Evolutionary conservation across 2,329 filamentous ascomycete genomes (phyloP), one percentile per base, ranked within the genome.

Genomic region (Zymoseptoria pseudotritici): DNA sequence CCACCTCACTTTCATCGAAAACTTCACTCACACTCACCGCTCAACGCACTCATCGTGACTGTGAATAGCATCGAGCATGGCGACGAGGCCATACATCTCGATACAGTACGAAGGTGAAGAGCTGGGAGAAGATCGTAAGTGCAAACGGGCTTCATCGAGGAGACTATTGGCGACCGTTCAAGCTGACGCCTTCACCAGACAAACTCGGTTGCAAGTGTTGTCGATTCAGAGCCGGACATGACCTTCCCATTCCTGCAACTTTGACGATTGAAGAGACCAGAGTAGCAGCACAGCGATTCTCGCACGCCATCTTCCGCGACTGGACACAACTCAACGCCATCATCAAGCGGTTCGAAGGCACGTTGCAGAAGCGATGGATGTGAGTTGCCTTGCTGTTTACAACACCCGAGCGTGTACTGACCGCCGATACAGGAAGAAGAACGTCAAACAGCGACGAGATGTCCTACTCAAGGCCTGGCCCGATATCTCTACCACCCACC

Each of bases 281-380:
- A 54, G 50, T 59, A 42, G 58, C 66, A 24, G 66, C 69, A 3
- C 58, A 55, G 19, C 24, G 53, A 19, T 67, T 67, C 51, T 64
- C 70, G 2, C 53, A 58, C 21, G 61, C 61, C 5, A 75, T 81
- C 19, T 75, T 77, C 59, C 61, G 60, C 6, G 60, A 66, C 60
- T 78, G 75, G 65, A 62, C 71, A 5, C 58, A 52, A 2, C 67
- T 83, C 7, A 70, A 71, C 10, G 67, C 68, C 0, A 80, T 83
- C 4, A 58, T 85, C 2, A 69, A 77, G 50, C 76, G 81, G 4
- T 79, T 83, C 54, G 81, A 86, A 65, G 70, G 69, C 0, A 77
- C 75, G 0, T 78, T 86, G 10, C 77, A 77, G 57, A 82, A 77
- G 62, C 76, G 82, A 49, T 86, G 82, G 83, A 61, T 65, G 63